Base-by-base conservation (phyloP, 306 rosid genomes). In the Lathyrus aphaca region DNA sequence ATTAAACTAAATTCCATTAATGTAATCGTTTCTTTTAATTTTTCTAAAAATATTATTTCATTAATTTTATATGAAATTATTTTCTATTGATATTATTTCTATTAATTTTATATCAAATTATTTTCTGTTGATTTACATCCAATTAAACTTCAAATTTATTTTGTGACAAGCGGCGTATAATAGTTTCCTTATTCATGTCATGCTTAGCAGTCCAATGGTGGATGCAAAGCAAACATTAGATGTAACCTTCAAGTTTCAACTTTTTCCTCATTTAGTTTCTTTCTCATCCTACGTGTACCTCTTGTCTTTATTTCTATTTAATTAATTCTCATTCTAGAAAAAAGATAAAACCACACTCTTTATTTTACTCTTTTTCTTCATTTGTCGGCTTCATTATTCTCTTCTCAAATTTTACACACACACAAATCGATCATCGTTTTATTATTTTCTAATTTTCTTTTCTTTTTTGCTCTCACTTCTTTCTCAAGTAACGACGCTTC, bases 341-440 rank as follows among this genome's bases (percentile, higher is more conserved):
- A 21, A 13, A 53, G n/a, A 53, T 19, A 21, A 51, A 51, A 51
- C 27, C 58, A 51, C 58, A 51, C 56, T 51, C 27, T 17, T 18
- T 16, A 48, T 48, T 46, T 46, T 15, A 48, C n/a, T 53, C 12
- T 8, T 44, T 42, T 17, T 53, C 32, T 8, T 35, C 56, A 18
- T 16, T 74, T 62, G 71, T 70, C 61, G 73, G 69, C 50, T 57
- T 56, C 64, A 56, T 5, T 32, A 48, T 66, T 82, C 78, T 57
- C 51, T 39, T 30, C 60, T 60, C 56, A 3, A 4, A 45, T 72
- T 53, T 30, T 46, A n/a, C 25, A 1, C 14, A 60, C 40, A 63
- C 50, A 32, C 13, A 29, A 12, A 63, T 53, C 19, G 5, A 53
- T 53, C 43, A 5, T 21, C 58, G 29, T 46, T 66, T 46, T 19